Evolutionary conservation across 495 filamentous ascomycete genomes (phyloP).

Genomic region (Annulohypoxylon moriforme): DNA sequence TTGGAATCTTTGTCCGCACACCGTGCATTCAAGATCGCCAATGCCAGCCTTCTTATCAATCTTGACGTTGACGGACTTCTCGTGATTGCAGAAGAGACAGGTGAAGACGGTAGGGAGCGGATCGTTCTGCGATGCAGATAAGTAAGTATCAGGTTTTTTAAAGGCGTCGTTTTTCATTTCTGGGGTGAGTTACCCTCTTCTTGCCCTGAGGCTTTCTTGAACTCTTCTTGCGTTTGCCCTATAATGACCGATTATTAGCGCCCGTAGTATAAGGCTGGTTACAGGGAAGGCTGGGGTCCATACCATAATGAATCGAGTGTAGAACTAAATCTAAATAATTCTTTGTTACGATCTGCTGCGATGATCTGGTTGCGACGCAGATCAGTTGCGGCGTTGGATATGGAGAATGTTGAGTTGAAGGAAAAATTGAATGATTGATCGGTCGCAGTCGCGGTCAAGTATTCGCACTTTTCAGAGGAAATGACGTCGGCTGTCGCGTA

Average conservation of each 20-base stretch:
- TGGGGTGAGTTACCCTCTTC: conserved; percentile 72
- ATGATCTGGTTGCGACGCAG: background rate
- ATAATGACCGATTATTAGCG: conserved; percentile 12
- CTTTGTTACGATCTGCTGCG: background rate
- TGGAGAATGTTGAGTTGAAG: background rate
- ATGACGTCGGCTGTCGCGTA: conserved; percentile 16
- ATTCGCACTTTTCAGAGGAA: conserved; percentile 1
- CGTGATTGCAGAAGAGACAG: conserved; percentile 99
- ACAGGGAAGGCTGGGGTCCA: background rate
- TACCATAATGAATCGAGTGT: background rate
- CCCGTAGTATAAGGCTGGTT: background rate
- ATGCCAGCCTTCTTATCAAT: conserved; percentile 91
- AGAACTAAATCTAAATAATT: background rate
- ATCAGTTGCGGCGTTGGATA: background rate
- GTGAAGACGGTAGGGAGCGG: conserved; percentile 88
- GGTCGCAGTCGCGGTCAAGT: background rate
- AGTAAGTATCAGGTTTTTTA: conserved; percentile 16
- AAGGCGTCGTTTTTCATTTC: background rate
- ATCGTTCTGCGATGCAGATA: conserved; percentile 74
- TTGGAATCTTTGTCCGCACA: conserved; percentile 93
- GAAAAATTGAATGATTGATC: background rate
- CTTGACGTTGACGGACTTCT: conserved; percentile 87
- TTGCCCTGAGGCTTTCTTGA: conserved; percentile 83
- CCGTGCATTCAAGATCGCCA: conserved; percentile 86
- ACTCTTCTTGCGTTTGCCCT: conserved; percentile 97